Percentiles rank a stretch among this genome's conserved stretches.
Conservation (phyloP, 1,139 yeast genomes). For the Debaryomycetaceae sp. region DNA sequence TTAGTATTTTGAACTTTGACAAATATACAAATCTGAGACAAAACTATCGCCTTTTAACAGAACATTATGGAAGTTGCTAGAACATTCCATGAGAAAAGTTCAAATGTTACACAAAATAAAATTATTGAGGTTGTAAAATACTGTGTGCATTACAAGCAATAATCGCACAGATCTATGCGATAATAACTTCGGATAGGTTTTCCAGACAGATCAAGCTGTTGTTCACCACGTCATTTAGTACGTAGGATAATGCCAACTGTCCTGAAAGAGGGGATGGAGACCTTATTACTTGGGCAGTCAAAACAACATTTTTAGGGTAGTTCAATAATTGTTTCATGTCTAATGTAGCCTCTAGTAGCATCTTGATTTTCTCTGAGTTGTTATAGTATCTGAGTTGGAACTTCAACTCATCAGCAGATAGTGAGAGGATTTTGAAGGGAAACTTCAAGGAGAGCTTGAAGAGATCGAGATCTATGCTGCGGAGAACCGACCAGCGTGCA, state of each 20-base stretch:
- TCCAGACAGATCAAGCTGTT: not conserved
- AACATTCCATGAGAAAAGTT: constrained; percentile 4
- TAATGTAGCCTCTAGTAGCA: constrained; percentile 7
- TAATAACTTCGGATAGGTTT: not conserved
- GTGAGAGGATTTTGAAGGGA: constrained; percentile 18
- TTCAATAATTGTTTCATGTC: constrained; percentile 7
- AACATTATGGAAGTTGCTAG: constrained; percentile 6
- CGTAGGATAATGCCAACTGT: not conserved
- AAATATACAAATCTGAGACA: not conserved
- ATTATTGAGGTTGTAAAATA: not conserved
- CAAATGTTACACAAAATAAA: constrained; percentile 1
- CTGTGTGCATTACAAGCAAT: not conserved
- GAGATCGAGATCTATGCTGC: constrained; percentile 24
- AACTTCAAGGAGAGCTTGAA: constrained; percentile 26
- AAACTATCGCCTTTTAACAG: constrained; percentile 2
- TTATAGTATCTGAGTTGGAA: constrained; percentile 15
- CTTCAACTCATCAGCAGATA: constrained; percentile 6
- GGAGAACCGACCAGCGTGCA: constrained; percentile 18
- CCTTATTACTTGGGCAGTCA: not conserved
- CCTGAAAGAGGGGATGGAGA: not conserved
- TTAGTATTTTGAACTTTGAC: not conserved
- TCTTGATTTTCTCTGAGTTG: constrained; percentile 9
- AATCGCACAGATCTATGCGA: not conserved
- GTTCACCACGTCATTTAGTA: not conserved
- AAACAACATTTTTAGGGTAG: constrained; percentile 4